Evolutionary conservation across 164 flowering plant genomes (phyloP).

Genomic region (Buxus sempervirens): DNA sequence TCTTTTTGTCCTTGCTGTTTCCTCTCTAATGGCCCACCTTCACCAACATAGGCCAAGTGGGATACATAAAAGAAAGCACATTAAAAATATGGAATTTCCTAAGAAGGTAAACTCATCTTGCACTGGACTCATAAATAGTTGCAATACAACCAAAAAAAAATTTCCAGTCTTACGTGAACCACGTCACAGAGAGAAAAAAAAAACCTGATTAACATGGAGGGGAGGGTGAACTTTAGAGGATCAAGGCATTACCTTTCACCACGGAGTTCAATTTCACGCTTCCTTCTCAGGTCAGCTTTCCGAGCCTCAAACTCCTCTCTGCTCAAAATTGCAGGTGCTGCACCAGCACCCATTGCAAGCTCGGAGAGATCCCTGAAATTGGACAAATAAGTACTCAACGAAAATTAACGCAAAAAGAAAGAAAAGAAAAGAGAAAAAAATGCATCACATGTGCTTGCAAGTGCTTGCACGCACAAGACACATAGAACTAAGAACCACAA

Average conservation of each 20-base stretch:
- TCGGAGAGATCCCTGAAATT: slow-evolving; percentile 62
- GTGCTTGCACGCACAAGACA: neutral
- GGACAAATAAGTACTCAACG: neutral
- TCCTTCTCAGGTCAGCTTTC: slow-evolving; percentile 73
- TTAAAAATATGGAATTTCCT: too few relatives aligned
- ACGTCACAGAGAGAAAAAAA: too few relatives aligned
- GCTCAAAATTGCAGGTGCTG: slow-evolving; percentile 59
- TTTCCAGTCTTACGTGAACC: too few relatives aligned
- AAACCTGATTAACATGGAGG: too few relatives aligned
- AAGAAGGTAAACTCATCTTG: too few relatives aligned
- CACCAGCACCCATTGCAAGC: slow-evolving; percentile 52
- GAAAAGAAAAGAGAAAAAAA: neutral
- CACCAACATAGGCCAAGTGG: too few relatives aligned
- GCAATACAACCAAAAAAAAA: too few relatives aligned
- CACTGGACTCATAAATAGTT: too few relatives aligned
- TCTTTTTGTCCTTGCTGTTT: too few relatives aligned
- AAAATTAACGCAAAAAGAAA: neutral
- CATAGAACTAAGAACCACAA: neutral
- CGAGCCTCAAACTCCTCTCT: slow-evolving; percentile 94
- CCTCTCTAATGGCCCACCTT: too few relatives aligned
- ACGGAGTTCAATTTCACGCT: slow-evolving; percentile 66
- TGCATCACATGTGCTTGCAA: too few relatives aligned
- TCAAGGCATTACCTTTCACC: slow-evolving; percentile 37
- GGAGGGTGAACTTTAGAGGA: neutral
- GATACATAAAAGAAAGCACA: too few relatives aligned